Evolutionary conservation across 441 rosid species (phyloP), one percentile per base, ranked within the genome.

Genomic region (Jatropha podagrica): DNA sequence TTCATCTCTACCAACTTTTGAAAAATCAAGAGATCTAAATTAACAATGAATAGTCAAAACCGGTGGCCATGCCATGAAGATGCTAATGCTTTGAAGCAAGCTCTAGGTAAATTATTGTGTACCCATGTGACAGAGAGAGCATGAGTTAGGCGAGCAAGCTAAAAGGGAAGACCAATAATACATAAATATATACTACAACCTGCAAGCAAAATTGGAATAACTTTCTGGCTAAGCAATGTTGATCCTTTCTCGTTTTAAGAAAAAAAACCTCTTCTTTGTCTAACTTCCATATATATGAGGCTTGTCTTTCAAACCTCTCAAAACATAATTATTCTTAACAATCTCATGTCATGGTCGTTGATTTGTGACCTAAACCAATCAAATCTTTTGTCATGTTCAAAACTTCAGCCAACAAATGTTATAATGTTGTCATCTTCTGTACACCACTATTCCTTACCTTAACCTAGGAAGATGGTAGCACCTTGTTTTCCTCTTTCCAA

Each of bases 1-100:
- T 54, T 55, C 56, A 74, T 54, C 8, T 74, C 27, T 55, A 20
- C 69, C 0, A 52, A 74, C 23, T 37, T 74, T 54, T 32, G 32
- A 32, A 32, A 32, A 32, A 32, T 32, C 2, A 32, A 32, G 32
- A 32, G 13, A 49, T 4, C 13, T 5, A 27, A 23, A 37, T 20
- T 1, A 56, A n/a, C 3, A n/a, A 0, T 32, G 32, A 54, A 72
- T 4, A 41, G 82, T 83, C 82, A 80, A 83, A 76, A 67, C 75
- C 7, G 67, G 73, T 46, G 78, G 81, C 73, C 66, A 18, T 17
- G 61, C 73, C 66, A 18, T 17, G 61, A 69, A 77, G 77, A 72
- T 71, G 72, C 81, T 58, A 32, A 32, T 52, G 59, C 72, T 61
- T 75, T 32, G 42, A 61, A 61, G 65, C 6, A 26, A 60, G 44